Base-by-base conservation (phyloP, 345 rosid genomes). In the Carallia pectinifolia region DNA sequence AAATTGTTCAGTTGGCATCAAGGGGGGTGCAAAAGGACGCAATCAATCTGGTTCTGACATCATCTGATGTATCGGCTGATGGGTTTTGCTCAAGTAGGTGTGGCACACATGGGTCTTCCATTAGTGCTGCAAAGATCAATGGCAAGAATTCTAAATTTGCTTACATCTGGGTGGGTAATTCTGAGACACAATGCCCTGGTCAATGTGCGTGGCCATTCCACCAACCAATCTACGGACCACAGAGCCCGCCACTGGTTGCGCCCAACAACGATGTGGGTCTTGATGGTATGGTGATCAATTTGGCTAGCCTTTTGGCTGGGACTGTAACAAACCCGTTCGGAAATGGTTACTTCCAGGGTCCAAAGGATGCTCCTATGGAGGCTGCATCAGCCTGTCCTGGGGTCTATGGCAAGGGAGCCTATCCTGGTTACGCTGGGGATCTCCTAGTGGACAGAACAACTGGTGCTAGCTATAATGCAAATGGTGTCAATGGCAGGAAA, bases 111-210 rank as follows among this genome's bases (percentile, higher is more conserved):
- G 76, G 76, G 27, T 71, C 76, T 15, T 54, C 80, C 1, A 5
- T 18, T 0, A 44, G 50, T 37, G 62, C 79, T 33, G 6, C 39
- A 9, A 68, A 62, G 23, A 56, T 31, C 53, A 74, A 34, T 7
- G 53, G 65, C 44, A 74, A 63, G 34, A 53, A 18, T 12, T 61
- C 69, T 4, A 67, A 38, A 34, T 62, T 77, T 50, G 76, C 80
- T 23, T 77, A 71, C 73, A 77, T 77, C 4, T 77, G 80, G 80
- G 80, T 77, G 7, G 80, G 80, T 4, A 77, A 77, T 53, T 72
- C 80, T 1, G 80, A 71, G 69, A 72, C 54, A 1, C 80, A 77
- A 19, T 77, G 80, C 50, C 80, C 80, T 0, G 80, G 80, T 9
- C 69, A 71, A 30, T 77, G 80, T 29, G 76, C 80, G 27, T 76